Conservation (phyloP, 2,329 filamentous ascomycete species). For the Didymella pinodella region DNA sequence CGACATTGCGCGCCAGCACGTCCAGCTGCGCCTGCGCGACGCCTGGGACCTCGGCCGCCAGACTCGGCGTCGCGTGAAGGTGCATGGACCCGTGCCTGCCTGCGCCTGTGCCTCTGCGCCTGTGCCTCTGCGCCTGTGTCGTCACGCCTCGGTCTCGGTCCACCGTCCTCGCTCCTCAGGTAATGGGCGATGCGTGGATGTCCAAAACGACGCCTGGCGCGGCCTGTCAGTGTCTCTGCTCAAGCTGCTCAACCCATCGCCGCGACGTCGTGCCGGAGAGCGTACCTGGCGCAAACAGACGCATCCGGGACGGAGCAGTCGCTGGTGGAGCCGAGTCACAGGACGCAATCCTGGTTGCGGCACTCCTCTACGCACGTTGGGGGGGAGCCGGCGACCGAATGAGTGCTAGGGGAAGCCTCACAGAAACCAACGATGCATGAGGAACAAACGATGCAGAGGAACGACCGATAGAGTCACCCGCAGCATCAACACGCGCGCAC, state of each 20-base stretch:
- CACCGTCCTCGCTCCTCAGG: conserved; percentile 9
- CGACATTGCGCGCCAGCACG: conserved; percentile 43
- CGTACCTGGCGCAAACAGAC: conserved; percentile 42
- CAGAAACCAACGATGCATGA: not conserved
- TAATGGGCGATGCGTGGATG: conserved; percentile 4
- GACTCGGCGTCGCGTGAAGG: conserved; percentile 38
- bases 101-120: too few relatives aligned
- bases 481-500: not conserved
- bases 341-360: conserved; percentile 10
- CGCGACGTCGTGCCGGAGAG: conserved; percentile 28
- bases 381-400: not conserved
- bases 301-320: conserved; percentile 40
- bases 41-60: conserved; percentile 44
- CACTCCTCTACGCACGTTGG: not conserved
- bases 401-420: not conserved
- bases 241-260: conserved; percentile 43
- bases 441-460: too few relatives aligned
- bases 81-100: conserved; percentile 36
- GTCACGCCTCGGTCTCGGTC: too few relatives aligned
- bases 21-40: conserved; percentile 45
- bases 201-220: conserved; percentile 22
- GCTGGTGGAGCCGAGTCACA: conserved; percentile 31
- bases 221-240: conserved; percentile 41
- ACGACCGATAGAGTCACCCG: not conserved
- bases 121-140: too few relatives aligned